Evolutionary conservation across 345 rosid species (phyloP).

Genomic region (Streptanthus diversifolius): DNA sequence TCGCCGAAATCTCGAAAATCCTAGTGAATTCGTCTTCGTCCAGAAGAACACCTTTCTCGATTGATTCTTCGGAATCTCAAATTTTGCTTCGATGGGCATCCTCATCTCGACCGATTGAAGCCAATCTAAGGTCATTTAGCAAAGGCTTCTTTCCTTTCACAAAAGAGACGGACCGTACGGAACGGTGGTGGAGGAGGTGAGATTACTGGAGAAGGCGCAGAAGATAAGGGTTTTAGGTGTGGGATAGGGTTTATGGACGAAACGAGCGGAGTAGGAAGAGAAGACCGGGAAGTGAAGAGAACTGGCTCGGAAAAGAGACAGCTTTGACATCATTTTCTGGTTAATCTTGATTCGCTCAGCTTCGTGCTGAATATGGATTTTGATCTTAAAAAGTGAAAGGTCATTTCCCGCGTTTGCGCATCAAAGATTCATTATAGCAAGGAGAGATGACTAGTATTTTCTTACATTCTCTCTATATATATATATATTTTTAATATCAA

Average conservation of each 20-base stretch:
- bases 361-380: background rate
- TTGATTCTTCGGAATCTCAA: constrained; percentile 19
- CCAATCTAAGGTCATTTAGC: background rate
- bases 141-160: constrained; percentile 50
- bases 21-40: constrained; percentile 57
- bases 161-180: constrained; percentile 78
- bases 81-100: constrained; percentile 14
- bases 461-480: background rate
- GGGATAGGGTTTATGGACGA: constrained; percentile 34
- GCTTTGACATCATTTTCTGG: constrained; percentile 43
- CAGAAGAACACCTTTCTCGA: constrained; percentile 31
- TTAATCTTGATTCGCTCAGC: background rate
- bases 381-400: background rate
- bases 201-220: constrained; percentile 33
- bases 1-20: constrained; percentile 55
- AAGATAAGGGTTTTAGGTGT: constrained; percentile 33
- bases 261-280: constrained; percentile 28
- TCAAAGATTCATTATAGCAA: constrained; percentile 5
- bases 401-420: constrained; percentile 31
- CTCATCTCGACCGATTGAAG: background rate
- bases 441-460: background rate
- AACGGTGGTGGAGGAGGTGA: constrained; percentile 13
- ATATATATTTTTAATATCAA: too few relatives aligned
- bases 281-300: constrained; percentile 36
- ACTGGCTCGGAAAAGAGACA: constrained; percentile 39